These are phyloP conservation scores for Clarireedia paspali DNA, from an alignment of 2,329 filamentous ascomycete species.

Conservation along the genomic window DNA sequence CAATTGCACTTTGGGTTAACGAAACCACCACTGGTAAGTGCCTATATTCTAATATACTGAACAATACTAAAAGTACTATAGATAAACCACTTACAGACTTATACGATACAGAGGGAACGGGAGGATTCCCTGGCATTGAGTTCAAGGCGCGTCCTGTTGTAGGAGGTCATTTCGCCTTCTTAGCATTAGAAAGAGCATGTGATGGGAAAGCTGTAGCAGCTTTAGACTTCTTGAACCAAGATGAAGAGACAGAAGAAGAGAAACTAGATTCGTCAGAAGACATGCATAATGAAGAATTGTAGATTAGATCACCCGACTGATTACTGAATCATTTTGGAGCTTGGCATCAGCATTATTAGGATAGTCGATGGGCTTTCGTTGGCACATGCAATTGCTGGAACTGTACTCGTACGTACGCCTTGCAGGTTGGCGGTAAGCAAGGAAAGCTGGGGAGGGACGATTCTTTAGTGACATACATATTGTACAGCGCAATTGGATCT, in stretches of 20 bases:
- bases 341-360: too few relatives aligned
- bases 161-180: constrained; percentile 77
- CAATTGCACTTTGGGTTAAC: constrained; percentile 74
- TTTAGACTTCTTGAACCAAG: constrained; percentile 42
- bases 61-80: constrained; percentile 17
- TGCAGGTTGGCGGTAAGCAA: too few relatives aligned
- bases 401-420: too few relatives aligned
- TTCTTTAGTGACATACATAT: background rate
- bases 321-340: background rate
- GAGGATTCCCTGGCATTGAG: constrained; percentile 63
- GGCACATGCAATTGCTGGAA: too few relatives aligned
- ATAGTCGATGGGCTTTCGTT: too few relatives aligned
- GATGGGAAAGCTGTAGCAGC: constrained; percentile 57
- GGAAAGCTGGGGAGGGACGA: background rate
- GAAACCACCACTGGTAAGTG: constrained; percentile 60
- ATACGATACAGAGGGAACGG: constrained; percentile 71
- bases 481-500: background rate
- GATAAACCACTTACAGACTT: constrained; percentile 75
- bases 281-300: constrained; percentile 18
- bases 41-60: background rate
- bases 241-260: constrained; percentile 18
- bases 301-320: background rate
- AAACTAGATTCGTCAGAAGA: constrained; percentile 3
- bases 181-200: constrained; percentile 76
- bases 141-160: constrained; percentile 82